Evolutionary conservation across 2,329 filamentous ascomycete species (phyloP), one percentile per base, ranked within the genome.

Genomic region (Cryoendolithus antarcticus): DNA sequence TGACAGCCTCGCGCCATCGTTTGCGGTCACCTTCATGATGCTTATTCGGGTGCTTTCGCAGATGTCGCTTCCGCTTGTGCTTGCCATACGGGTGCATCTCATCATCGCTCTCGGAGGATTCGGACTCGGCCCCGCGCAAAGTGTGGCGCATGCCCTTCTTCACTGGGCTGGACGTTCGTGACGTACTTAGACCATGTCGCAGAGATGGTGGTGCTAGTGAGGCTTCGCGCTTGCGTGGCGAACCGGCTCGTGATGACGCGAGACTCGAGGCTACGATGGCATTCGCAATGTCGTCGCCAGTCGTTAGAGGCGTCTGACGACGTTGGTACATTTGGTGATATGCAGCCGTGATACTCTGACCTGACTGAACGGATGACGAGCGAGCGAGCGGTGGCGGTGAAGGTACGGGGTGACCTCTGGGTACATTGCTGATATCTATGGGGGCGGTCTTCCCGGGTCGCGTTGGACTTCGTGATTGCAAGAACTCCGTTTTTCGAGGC

Each of bases 221-320:
- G 48, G 57, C 59, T 54, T 60, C 65, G 51, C 32, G 56, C 46
- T 58, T 60, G 63, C 45, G 32, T 51, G 64, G 48, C 44, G 61
- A 45, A 55, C 57, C 44, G 54, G 55, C 51, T 54, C 54, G 48
- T 50, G 53, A 64, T 37, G 80, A 75, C 4, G 83, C 83, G 0
- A 88, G 66, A 15, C 78, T 82, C 2, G 81, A 77, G 2, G 82
- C 82, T 51, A 88, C 72, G 42, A 88, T 85, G 45, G 83, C 83
- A 50, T 75, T 75, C 9, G 81, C 77, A 6, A 88, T 71, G 0
- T 77, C 77, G 42, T 79, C 72, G 7, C 83, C 67, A 1, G 72
- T 71, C 21, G 78, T 66, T 37, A 68, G 61, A 6, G 66, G 65
- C 6, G 62, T 60, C 33, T 64, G 59, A 7, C 58, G 54, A 19